phyloP scores from a whole-genome alignment of 345 rosid genomes.

The Mercurialis annua region DNA sequence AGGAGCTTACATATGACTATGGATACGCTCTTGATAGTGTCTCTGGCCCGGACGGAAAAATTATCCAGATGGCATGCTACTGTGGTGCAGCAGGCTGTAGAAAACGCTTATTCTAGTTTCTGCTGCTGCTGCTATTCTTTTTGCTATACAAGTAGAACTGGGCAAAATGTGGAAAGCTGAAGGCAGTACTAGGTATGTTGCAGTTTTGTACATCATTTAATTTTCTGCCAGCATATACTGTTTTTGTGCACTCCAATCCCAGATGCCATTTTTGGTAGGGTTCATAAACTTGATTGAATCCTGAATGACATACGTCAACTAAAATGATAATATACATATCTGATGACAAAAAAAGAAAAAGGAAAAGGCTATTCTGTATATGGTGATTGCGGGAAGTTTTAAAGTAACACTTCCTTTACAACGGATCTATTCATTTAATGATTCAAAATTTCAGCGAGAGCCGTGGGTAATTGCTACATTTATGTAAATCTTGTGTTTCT shows the following conservation, averaged over 20 bases:
- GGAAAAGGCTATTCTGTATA: not conserved
- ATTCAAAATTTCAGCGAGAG: not conserved
- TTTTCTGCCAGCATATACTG: not conserved
- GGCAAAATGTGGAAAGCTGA: not conserved
- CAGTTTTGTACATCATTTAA: not conserved
- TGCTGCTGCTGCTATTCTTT: constrained; percentile 8
- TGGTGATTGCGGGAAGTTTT: not conserved
- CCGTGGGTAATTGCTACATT: no score
- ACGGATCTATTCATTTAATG: not conserved
- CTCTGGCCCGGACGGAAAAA: constrained; percentile 65
- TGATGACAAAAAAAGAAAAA: not conserved
- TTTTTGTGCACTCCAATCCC: not conserved
- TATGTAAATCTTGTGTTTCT: no score
- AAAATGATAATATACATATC: not conserved
- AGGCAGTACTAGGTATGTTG: not conserved
- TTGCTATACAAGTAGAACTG: no score
- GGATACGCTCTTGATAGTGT: constrained; percentile 83
- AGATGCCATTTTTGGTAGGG: not conserved
- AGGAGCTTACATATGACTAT: constrained; percentile 94
- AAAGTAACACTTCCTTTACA: not conserved
- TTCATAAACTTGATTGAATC: not conserved
- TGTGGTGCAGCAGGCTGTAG: constrained; percentile 79
- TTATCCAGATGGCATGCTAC: constrained; percentile 60
- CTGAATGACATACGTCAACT: not conserved
- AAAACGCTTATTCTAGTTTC: constrained; percentile 61